Evolutionary conservation across 768 basidiomycete species (phyloP), one percentile per base, ranked within the genome.

Genomic region (Agrocybe praecox): DNA sequence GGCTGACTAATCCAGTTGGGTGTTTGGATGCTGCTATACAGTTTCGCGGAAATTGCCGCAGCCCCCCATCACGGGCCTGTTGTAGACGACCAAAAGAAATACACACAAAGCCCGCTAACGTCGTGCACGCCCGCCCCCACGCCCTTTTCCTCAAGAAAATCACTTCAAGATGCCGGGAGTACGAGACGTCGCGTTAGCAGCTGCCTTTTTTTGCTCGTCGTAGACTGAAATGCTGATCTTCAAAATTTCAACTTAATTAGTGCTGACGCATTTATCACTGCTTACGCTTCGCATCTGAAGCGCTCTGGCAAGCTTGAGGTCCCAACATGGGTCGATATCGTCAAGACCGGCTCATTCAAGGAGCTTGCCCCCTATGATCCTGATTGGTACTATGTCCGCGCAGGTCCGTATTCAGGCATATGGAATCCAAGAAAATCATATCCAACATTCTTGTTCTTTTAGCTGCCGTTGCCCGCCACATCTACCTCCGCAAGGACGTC

Each of bases 251-350:
- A 29, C 4, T 29, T 9, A 29, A 29, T 29, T 29, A 29, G 95
- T 78, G 91, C 95, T 72, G 93, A 95, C 61, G 87, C 86, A 60
- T 98, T 98, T 81, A 97, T 98, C 76, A 68, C 83, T 60, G 95
- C 95, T 67, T 98, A 98, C 77, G 80, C 95, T 69, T 94, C 91
- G 71, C 95, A 98, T 77, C 83, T 98, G 72, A 98, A 98, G 81
- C 90, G 95, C 65, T 95, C 94, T 62, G 97, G 97, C 76, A 98
- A 98, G 83, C 92, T 99, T 70, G 96, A 99, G 81, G 92, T 98
- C 59, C 96, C 96, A 66, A 89, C 87, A 76, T 98, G 96, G 96
- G 96, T 92, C 59, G 96, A 97, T 76, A 80, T 98, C 67, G 97
- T 99, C 74, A 99, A 99, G 84, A 99, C 97, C 59, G 96, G 93